phyloP scores from a whole-genome alignment of 805 yeast species.

The Ogataea allantospora region DNA sequence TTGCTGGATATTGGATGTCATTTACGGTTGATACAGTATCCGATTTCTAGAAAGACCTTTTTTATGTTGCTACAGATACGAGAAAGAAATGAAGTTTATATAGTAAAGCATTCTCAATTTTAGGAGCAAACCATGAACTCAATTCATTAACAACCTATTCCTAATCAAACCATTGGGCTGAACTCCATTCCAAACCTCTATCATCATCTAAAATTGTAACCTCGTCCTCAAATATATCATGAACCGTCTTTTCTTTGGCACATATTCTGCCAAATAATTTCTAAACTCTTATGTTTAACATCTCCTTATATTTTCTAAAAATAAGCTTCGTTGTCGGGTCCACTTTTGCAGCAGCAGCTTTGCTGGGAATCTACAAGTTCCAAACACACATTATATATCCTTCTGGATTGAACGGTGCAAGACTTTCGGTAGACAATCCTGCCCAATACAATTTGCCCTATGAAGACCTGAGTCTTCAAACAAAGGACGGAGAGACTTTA shows the following conservation, averaged over 20 bases:
- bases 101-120: no score
- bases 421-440: constrained; percentile 74
- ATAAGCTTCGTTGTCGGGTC: constrained; percentile 44
- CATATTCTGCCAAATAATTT: background rate
- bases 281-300: constrained; percentile 1
- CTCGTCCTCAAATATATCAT: no score
- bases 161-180: background rate
- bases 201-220: background rate
- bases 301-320: constrained; percentile 25
- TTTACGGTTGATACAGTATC: constrained; percentile 39
- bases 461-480: constrained; percentile 56
- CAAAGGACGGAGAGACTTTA: constrained; percentile 67
- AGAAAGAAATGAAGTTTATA: no score
- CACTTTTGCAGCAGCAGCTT: constrained; percentile 42
- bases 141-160: no score
- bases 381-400: constrained; percentile 82
- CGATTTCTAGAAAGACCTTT: background rate
- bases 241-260: background rate
- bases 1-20: constrained; percentile 41
- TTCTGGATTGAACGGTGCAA: constrained; percentile 71
- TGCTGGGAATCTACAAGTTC: constrained; percentile 55
- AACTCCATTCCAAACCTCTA: no score
- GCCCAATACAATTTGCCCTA: constrained; percentile 63
- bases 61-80: background rate
- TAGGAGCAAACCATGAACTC: no score